A percentile compares a stretch with the other conserved stretches of the same genome.
These are phyloP conservation scores for Phytophthora cajani DNA, from an alignment of 352 stramenopile genomes.

Conservation along the genomic window DNA sequence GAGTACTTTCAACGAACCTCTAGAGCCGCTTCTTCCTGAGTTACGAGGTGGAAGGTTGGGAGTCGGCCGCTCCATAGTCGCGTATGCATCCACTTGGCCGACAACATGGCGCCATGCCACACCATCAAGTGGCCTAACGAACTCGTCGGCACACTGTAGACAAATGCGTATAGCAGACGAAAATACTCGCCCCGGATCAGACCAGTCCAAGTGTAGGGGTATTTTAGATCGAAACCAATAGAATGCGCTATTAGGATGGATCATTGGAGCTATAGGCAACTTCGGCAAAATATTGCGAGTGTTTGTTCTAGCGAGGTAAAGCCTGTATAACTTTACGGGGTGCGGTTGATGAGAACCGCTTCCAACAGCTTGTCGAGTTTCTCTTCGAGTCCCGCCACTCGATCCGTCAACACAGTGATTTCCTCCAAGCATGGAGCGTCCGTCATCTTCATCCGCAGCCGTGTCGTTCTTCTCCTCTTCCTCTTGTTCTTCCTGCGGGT, in stretches of 20 bases:
- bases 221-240: not conserved
- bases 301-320: too few relatives aligned
- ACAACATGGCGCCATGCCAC: slow-evolving; percentile 31
- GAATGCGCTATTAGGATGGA: not conserved
- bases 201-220: not conserved
- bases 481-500: too few relatives aligned
- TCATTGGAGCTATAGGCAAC: not conserved
- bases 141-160: not conserved
- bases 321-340: too few relatives aligned
- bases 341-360: not conserved
- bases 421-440: not conserved
- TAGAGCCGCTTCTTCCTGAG: slow-evolving; percentile 30
- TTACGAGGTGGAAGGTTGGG: slow-evolving; percentile 46
- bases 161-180: slow-evolving; percentile 9
- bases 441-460: too few relatives aligned
- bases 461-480: too few relatives aligned
- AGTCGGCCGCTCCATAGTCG: slow-evolving; percentile 59
- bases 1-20: slow-evolving; percentile 28
- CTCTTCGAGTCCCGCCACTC: not conserved
- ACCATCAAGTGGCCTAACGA: not conserved
- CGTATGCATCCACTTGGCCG: slow-evolving; percentile 39
- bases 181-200: slow-evolving; percentile 14
- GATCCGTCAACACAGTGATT: not conserved
- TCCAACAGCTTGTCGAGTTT: not conserved
- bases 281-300: not conserved